A percentile compares a stretch with the other conserved stretches of the same genome.
phyloP scores from a whole-genome alignment of 108 stramenopile species.

The Fragilaria crotonensis region DNA sequence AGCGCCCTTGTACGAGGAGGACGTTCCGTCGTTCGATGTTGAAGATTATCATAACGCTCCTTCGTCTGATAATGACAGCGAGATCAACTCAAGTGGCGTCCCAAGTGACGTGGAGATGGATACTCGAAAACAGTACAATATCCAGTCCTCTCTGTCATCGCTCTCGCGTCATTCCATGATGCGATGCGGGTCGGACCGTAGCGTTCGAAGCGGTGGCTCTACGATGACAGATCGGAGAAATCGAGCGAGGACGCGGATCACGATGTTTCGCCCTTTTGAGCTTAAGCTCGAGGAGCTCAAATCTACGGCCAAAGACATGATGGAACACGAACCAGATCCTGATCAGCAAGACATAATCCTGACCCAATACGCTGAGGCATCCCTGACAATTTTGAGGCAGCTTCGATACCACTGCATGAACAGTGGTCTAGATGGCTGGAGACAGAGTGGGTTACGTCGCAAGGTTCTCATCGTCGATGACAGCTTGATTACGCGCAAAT shows the following conservation, averaged over 20 bases:
- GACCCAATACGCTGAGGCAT: constrained; percentile 84
- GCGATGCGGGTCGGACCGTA: neutral
- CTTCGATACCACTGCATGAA: constrained; percentile 92
- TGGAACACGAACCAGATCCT: constrained; percentile 70
- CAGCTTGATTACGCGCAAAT: constrained; percentile 69
- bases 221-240: neutral
- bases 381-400: constrained; percentile 77
- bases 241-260: constrained; percentile 53
- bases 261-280: constrained; percentile 78
- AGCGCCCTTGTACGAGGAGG: constrained; percentile 8
- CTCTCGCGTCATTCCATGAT: neutral
- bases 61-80: neutral
- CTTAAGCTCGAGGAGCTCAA: constrained; percentile 74
- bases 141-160: constrained; percentile 3
- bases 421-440: constrained; percentile 83
- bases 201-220: neutral
- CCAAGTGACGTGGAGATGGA: neutral
- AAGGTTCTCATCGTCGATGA: constrained; percentile 88
- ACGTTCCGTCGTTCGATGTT: neutral
- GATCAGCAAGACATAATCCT: constrained; percentile 74
- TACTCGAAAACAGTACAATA: neutral
- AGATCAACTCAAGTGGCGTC: constrained; percentile 5
- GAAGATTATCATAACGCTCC: neutral
- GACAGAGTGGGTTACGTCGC: constrained; percentile 73
- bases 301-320: constrained; percentile 71